Evolutionary conservation across 2,329 filamentous ascomycete species (phyloP), one percentile per base, ranked within the genome.

Genomic region (Nigrospora oryzae): DNA sequence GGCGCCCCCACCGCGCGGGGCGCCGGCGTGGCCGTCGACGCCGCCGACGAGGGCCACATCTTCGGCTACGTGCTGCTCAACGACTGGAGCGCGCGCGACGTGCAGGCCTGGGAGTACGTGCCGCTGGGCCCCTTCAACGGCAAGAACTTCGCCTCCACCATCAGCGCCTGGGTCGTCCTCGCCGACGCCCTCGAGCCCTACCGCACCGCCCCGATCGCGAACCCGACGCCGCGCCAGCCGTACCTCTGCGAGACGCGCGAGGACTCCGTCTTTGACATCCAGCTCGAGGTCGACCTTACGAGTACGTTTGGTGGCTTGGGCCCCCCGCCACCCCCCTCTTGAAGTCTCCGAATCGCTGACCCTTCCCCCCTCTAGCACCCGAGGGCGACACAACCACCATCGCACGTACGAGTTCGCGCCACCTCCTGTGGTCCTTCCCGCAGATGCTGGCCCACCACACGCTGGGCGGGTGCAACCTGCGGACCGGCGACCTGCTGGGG

Each of bases 1-100:
- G 80, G 77, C 61, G 77, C 67, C 40, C 68, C 73, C 1, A 89
- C 86, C 55, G 62, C 71, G 2, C 69, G 88, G 56, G 86, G 86
- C 7, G 66, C 80, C 0, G 72, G 93, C 16, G 63, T 70, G 1
- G 75, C 90, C 17, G 65, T 68, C 3, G 67, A 83, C 38, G 87
- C 87, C 0, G 35, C 35, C 14, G 35, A 36, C 17, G 79, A 83
- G 43, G 75, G 86, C 15, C 73, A 81, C 55, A 73, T 94, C 28
- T 93, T 93, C 57, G 88, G 88, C 13, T 73, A 88, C 23, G 87
- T 93, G 0, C 65, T 94, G 46, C 77, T 94, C 72, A 94, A 94
- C 54, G 88, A 94, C 63, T 94, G 88, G 88, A 88, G 83, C 44
- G 87, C 87, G 5, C 71, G 87, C 50, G 87, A 93, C 54, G 83